These are phyloP conservation scores for Stentor coeruleus DNA, from an alignment of 73 alveolate genomes.

Conservation along the genomic window DNA sequence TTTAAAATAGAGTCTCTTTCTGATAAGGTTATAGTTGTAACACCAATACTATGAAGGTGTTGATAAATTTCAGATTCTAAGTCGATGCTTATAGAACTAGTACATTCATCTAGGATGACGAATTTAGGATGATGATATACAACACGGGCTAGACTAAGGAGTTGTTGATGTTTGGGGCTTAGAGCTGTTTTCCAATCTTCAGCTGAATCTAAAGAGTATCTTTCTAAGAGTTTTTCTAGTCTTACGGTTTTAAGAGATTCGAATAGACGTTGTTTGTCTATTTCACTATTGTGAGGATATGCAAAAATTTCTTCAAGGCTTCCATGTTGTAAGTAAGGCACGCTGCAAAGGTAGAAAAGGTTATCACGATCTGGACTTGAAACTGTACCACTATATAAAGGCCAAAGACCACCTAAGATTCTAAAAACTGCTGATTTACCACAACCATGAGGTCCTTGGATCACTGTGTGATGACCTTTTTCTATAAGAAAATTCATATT, in stretches of 20 bases:
- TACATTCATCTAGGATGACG: too few species aligned
- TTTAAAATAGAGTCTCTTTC: too few species aligned
- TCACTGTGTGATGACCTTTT: conserved; percentile 75
- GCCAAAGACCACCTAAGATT: conserved; percentile 91
- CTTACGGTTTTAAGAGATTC: conserved; percentile 42
- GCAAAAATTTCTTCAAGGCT: conserved; percentile 50
- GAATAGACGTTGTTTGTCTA: conserved; percentile 30
- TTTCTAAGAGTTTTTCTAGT: too few species aligned
- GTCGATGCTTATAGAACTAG: too few species aligned
- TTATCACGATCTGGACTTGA: conserved; percentile 62
- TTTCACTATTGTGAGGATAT: conserved; percentile 47
- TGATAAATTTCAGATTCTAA: too few species aligned
- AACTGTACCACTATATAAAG: conserved; percentile 75
- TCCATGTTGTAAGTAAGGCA: conserved; percentile 60
- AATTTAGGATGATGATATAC: too few species aligned
- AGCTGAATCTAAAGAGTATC: too few species aligned
- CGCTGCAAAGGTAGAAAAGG: conserved; percentile 60
- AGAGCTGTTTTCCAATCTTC: too few species aligned
- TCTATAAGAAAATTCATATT: conserved; percentile 54
- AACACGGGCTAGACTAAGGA: too few species aligned
- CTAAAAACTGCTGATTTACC: conserved; percentile 87
- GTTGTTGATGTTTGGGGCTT: too few species aligned
- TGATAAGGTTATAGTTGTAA: too few species aligned
- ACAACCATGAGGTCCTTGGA: conserved; percentile 93
- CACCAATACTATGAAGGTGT: too few species aligned